Evolutionary conservation across 2,329 filamentous ascomycete species (phyloP).

Genomic region (Macrophomina pseudophaseolina): DNA sequence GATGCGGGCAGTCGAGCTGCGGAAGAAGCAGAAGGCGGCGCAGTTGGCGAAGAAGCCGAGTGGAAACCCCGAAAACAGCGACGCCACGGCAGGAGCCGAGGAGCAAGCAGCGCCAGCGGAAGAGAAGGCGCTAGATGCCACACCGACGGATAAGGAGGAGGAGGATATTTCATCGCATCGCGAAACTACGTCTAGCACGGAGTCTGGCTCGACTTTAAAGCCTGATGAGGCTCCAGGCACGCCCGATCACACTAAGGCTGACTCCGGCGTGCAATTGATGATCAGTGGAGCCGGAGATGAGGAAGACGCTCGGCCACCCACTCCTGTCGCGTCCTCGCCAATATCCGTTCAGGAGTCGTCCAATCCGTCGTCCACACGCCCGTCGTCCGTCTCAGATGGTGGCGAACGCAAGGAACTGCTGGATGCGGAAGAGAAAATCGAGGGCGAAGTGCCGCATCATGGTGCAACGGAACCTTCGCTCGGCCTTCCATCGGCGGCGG

Average conservation of each 20-base stretch:
- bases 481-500: constrained; percentile 24
- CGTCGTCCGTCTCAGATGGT: constrained; percentile 45
- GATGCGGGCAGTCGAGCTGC: constrained; percentile 90
- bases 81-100: constrained; percentile 29
- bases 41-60: constrained; percentile 38
- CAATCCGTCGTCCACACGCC: constrained; percentile 43
- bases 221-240: constrained; percentile 16
- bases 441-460: constrained; percentile 9
- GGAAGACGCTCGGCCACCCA: constrained; percentile 43
- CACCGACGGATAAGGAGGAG: not conserved
- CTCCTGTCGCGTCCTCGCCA: constrained; percentile 42
- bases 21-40: constrained; percentile 74
- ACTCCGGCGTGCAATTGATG: constrained; percentile 63
- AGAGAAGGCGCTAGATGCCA: constrained; percentile 7
- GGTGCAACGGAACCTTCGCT: constrained; percentile 20
- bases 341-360: constrained; percentile 45
- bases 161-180: constrained; percentile 17
- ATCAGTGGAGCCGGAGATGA: constrained; percentile 36
- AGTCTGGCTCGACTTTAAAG: constrained; percentile 26
- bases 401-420: constrained; percentile 35
- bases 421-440: constrained; percentile 32
- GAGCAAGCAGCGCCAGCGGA: constrained; percentile 22
- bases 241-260: constrained; percentile 49
- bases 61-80: constrained; percentile 10
- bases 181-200: constrained; percentile 26